Evolutionary conservation across 179 eudicot species (phyloP).

Genomic region (Beta macrorhiza): DNA sequence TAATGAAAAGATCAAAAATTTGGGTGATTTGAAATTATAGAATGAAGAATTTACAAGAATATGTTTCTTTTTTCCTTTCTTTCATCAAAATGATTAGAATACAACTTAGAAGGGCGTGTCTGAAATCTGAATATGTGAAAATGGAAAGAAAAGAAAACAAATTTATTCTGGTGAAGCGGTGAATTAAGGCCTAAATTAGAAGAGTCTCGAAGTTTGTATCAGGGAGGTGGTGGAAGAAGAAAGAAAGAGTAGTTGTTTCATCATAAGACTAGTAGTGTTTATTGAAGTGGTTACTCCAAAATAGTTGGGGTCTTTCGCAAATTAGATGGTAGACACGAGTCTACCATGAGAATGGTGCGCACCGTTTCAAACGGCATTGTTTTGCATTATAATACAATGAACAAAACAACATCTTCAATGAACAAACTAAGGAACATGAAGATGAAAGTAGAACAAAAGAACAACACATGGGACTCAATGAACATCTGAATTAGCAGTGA

Average conservation of each 20-base stretch:
- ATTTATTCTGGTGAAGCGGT: neutral
- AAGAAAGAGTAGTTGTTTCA: neutral
- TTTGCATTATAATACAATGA: too few species aligned
- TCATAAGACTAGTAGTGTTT: too few species aligned
- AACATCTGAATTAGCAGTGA: too few species aligned
- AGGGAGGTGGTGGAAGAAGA: neutral
- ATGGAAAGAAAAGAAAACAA: neutral
- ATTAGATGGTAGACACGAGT: too few species aligned
- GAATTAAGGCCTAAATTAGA: neutral
- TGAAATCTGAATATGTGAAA: neutral
- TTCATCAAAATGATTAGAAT: neutral
- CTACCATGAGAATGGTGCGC: too few species aligned
- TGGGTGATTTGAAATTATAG: neutral
- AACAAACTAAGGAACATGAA: too few species aligned
- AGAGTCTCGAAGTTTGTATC: conserved; percentile 1
- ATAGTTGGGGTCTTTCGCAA: too few species aligned
- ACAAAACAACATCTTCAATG: too few species aligned
- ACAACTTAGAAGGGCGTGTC: neutral
- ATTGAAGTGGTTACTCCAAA: too few species aligned
- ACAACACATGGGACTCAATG: too few species aligned
- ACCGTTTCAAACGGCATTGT: too few species aligned
- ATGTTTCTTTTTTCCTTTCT: neutral
- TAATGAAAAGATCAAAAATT: neutral
- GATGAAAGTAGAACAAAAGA: too few species aligned
- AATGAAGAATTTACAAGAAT: neutral